These are phyloP conservation scores for Phragmites australis DNA, from an alignment of 176 grass and related monocot species.

Conservation along the genomic window DNA sequence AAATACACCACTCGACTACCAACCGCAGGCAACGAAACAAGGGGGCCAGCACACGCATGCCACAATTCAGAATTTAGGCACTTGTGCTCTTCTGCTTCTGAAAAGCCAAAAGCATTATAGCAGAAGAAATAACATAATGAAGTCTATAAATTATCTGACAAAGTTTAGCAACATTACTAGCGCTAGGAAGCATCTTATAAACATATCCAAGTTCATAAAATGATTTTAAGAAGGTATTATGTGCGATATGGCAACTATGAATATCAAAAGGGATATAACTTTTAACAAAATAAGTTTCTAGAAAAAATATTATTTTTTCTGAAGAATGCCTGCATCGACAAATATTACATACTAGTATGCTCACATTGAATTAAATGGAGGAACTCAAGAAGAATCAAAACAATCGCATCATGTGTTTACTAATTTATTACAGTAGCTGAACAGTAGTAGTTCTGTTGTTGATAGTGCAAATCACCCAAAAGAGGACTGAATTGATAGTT, in stretches of 20 bases:
- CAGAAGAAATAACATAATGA: not conserved
- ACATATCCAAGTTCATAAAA: not conserved
- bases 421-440: not conserved
- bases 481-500: conserved; percentile 24
- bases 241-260: not conserved
- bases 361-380: conserved; percentile 13
- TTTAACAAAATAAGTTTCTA: not conserved
- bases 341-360: not conserved
- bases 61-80: conserved; percentile 86
- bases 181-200: conserved; percentile 10
- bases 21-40: conserved; percentile 65
- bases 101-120: conserved; percentile 36
- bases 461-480: not conserved
- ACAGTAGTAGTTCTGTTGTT: not conserved
- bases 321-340: not conserved
- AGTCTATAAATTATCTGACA: not conserved
- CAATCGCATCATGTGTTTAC: not conserved
- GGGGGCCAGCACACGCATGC: conserved; percentile 83
- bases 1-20: conserved; percentile 83
- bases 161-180: conserved; percentile 1
- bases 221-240: not conserved
- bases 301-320: not conserved
- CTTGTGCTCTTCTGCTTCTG: conserved; percentile 58
- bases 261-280: not conserved
- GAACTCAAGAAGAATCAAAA: conserved; percentile 6